These are phyloP conservation scores for Aechmea fasciata DNA, from an alignment of 176 grass and related monocot species.

Conservation along the genomic window DNA sequence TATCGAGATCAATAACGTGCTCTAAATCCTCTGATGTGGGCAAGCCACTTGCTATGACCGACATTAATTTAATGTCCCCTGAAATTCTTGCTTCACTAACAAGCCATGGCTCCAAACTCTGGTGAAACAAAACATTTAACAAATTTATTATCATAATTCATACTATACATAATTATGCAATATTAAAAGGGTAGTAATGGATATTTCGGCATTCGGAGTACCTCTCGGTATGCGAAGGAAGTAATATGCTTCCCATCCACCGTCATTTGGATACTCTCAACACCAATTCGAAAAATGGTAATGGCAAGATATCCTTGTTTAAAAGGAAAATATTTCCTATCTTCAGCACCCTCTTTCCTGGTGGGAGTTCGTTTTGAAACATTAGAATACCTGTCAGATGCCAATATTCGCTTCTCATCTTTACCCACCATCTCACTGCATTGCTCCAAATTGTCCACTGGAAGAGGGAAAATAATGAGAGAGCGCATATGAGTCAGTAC, in stretches of 20 bases:
- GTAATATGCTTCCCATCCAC: slow-evolving; percentile 94
- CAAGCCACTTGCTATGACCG: slow-evolving; percentile 93
- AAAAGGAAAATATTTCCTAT: slow-evolving; percentile 74
- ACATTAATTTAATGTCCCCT: slow-evolving; percentile 87
- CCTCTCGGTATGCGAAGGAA: slow-evolving; percentile 87
- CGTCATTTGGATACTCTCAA: slow-evolving; percentile 85
- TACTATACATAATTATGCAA: neutral
- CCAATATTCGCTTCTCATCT: slow-evolving; percentile 31
- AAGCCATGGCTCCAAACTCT: slow-evolving; percentile 94
- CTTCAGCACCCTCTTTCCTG: slow-evolving; percentile 36
- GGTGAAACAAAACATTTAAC: neutral
- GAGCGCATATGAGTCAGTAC: neutral
- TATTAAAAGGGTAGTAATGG: neutral
- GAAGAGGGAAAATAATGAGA: slow-evolving; percentile 20
- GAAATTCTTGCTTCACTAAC: slow-evolving; percentile 83
- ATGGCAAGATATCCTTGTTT: slow-evolving; percentile 88
- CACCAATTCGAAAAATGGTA: slow-evolving; percentile 73
- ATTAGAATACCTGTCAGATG: slow-evolving; percentile 40
- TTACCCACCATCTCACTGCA: slow-evolving; percentile 74
- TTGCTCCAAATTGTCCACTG: slow-evolving; percentile 87
- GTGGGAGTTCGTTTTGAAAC: slow-evolving; percentile 29
- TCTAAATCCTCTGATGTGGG: slow-evolving; percentile 89
- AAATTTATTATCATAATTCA: neutral
- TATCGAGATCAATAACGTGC: slow-evolving; percentile 71
- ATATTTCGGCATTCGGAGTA: slow-evolving; percentile 23